A percentile compares a stretch with the other conserved stretches of the same genome.
These are phyloP conservation scores for Ceratobasidium sp. DNA, from an alignment of 1,284 basidiomycete species.

Conservation along the genomic window DNA sequence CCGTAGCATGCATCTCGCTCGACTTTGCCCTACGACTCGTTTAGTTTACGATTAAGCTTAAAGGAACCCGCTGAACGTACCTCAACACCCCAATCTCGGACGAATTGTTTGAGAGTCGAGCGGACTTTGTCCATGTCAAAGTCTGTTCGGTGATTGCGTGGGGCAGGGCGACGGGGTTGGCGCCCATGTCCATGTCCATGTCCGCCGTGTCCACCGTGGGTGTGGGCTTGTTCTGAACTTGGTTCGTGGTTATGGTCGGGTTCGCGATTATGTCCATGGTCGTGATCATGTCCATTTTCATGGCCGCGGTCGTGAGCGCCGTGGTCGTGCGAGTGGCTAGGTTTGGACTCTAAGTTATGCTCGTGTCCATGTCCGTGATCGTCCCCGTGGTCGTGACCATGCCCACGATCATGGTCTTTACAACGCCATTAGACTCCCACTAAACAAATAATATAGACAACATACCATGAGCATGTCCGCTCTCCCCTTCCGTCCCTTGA, in stretches of 20 bases:
- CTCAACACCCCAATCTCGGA: conserved; percentile 90
- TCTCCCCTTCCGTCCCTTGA: conserved; percentile 54
- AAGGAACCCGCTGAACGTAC: conserved; percentile 57
- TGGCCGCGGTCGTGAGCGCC: conserved; percentile 51
- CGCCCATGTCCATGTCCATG: conserved; percentile 47
- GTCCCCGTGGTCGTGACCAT: conserved; percentile 33
- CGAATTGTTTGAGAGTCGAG: conserved; percentile 91
- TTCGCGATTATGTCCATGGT: conserved; percentile 35
- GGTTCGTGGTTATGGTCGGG: conserved; percentile 47
- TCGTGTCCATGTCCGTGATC: conserved; percentile 49
- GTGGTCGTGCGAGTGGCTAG: conserved; percentile 49
- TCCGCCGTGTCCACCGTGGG: conserved; percentile 33
- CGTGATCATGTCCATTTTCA: conserved; percentile 48
- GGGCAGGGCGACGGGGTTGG: conserved; percentile 54
- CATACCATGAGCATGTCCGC: conserved; percentile 36
- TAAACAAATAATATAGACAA: background rate
- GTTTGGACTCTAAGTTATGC: background rate
- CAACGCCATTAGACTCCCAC: background rate
- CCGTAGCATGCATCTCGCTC: conserved; percentile 85
- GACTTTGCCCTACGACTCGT: conserved; percentile 68
- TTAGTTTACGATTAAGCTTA: background rate
- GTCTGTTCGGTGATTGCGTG: conserved; percentile 57
- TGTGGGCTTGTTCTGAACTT: background rate
- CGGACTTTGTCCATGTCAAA: conserved; percentile 88
- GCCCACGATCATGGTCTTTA: conserved; percentile 27